Conservation (phyloP, 192 early-diverging fungal species). For the Coemansia javaensis region DNA sequence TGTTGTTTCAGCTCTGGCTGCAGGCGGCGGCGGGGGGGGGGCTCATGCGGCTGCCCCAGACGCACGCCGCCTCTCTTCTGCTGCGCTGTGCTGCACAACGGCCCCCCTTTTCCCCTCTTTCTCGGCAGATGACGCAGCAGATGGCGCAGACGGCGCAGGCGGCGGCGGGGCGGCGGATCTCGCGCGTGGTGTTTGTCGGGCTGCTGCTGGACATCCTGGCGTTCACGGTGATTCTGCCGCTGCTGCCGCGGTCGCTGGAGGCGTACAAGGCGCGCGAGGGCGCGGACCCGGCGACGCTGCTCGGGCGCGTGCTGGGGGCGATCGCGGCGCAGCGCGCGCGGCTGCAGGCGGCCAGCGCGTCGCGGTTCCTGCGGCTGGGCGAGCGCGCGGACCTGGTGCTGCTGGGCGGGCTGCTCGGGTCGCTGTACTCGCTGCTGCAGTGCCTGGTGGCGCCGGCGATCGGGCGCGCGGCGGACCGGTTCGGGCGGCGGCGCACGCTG, state of each 20-base stretch:
- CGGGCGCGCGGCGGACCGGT: conserved; percentile 70
- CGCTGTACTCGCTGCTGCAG: conserved; percentile 91
- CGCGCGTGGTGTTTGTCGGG: conserved; percentile 67
- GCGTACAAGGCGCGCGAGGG: conserved; percentile 67
- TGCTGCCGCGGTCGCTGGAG: conserved; percentile 85
- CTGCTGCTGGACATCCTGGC: conserved; percentile 93
- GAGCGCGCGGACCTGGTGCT: conserved; percentile 63
- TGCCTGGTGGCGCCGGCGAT: conserved; percentile 82
- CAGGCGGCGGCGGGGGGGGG: no score
- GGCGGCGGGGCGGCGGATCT: conserved; percentile 18
- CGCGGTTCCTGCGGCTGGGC: conserved; percentile 37
- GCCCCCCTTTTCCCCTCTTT: neutral
- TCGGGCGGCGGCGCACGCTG: conserved; percentile 76
- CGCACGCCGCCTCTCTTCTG: no score
- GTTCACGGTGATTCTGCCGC: conserved; percentile 95
- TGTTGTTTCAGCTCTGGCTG: no score
- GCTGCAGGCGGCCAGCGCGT: conserved; percentile 14
- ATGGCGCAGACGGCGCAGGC: neutral
- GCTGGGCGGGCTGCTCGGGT: conserved; percentile 86
- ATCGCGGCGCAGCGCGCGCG: conserved; percentile 13
- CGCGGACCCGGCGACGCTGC: conserved; percentile 30
- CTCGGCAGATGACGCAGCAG: no score
- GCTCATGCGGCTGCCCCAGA: no score
- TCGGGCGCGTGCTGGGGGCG: conserved; percentile 26
- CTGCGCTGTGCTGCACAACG: neutral